Evolutionary conservation across 164 flowering plant genomes (phyloP), one percentile per base, ranked within the genome.

Genomic region (Platanus orientalis): DNA sequence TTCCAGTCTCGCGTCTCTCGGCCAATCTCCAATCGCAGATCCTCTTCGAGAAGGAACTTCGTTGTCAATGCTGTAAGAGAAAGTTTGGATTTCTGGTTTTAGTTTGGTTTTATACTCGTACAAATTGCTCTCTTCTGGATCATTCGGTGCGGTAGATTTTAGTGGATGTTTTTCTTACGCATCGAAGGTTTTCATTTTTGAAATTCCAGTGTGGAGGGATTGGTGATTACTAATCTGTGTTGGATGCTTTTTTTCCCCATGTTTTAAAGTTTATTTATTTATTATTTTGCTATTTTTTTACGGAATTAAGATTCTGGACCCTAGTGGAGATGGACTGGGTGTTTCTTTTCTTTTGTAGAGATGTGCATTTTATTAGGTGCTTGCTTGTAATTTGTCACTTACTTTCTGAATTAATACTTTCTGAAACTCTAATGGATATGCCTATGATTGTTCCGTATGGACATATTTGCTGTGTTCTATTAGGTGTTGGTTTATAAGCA

Each of bases 41-140:
- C 81, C 54, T 61, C 60, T 58, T 63, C 84, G 32, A 45, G 79
- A 3, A 76, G 79, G 62, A 69, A 74, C 76, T 79, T 85, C 67
- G 71, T 63, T 16, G 86, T 83, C 48, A 78, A 78, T 17, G 93
- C 97, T 69, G 97, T 88, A 73, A 78, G 88, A 70, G n/a, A 23
- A 49, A 30, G 1, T 60, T 45, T 11, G 17, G 23, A 17, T 57
- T 50, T 24, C 5, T 57, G 48, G 34, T 20, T 29, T n/a, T 21
- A 32, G 17, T 52, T 57, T 9, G 16, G 0, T 7, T 45, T 17
- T 45, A 16, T 45, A 45, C n/a, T 16, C 0, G 16, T 45, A 12
- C 16, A 19, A 45, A 16, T 45, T 45, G 16, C 20, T 45, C 2
- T 45, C 19, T 14, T 3, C 49, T 19, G 20, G 49, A 6, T 16